phyloP scores from a whole-genome alignment of 2,329 filamentous ascomycete genomes.

The Aspergillus calidoustus region DNA sequence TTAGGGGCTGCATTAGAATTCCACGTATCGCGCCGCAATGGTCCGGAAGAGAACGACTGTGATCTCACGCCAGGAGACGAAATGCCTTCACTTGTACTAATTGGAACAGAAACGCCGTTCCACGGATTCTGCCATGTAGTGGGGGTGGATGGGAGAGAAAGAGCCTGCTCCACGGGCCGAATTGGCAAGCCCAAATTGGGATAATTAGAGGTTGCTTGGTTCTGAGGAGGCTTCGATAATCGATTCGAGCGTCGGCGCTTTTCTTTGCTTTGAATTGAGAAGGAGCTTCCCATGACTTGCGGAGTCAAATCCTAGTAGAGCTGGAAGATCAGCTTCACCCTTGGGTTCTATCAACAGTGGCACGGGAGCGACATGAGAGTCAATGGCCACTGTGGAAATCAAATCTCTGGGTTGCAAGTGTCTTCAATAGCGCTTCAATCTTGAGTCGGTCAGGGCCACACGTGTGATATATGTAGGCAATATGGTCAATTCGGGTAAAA shows the following conservation, averaged over 20 bases:
- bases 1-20: constrained; percentile 1
- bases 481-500: background rate
- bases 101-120: constrained; percentile 33
- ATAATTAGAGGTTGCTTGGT: constrained; percentile 23
- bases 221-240: constrained; percentile 43
- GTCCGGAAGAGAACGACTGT: constrained; percentile 30
- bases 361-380: constrained; percentile 10
- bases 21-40: constrained; percentile 21
- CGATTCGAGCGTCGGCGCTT: constrained; percentile 41
- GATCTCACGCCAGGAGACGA: constrained; percentile 20
- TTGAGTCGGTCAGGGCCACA: constrained; percentile 8
- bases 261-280: constrained; percentile 38
- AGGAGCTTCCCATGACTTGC: constrained; percentile 43
- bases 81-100: constrained; percentile 16
- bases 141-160: constrained; percentile 21
- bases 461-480: background rate
- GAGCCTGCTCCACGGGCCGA: constrained; percentile 12
- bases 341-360: constrained; percentile 8
- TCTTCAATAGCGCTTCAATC: background rate
- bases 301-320: constrained; percentile 16
- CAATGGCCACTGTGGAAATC: background rate
- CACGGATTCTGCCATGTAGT: constrained; percentile 41
- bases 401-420: constrained; percentile 3
- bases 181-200: constrained; percentile 21
- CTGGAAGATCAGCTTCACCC: constrained; percentile 21